Percentiles rank a stretch among this genome's conserved stretches.
phyloP scores from a whole-genome alignment of 306 rosid species.

The Fragaria vesca region DNA sequence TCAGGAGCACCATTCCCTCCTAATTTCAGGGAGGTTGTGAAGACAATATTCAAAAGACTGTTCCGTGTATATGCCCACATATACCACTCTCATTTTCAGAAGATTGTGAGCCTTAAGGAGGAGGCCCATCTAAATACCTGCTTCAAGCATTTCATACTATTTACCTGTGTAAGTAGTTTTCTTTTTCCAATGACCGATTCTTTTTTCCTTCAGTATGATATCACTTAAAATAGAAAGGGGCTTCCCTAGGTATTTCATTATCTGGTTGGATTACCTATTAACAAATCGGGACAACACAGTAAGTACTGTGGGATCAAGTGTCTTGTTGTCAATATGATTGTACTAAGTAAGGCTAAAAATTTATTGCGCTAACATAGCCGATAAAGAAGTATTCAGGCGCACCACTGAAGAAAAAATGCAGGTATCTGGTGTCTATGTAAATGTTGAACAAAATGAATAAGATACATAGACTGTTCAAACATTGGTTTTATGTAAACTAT shows the following conservation, averaged over 20 bases:
- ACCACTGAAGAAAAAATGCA: neutral
- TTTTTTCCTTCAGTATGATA: neutral
- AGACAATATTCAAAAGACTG: slow-evolving; percentile 91
- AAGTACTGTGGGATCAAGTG: neutral
- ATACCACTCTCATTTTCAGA: slow-evolving; percentile 97
- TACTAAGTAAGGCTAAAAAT: neutral
- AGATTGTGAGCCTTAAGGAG: slow-evolving; percentile 97
- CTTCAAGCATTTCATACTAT: slow-evolving; percentile 99
- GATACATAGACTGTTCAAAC: neutral
- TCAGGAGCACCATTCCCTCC: slow-evolving; percentile 91
- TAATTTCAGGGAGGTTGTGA: slow-evolving; percentile 95
- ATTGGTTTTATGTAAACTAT: neutral
- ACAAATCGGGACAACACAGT: neutral
- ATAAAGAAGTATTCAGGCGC: neutral
- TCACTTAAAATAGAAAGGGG: neutral
- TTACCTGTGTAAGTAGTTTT: slow-evolving; percentile 77
- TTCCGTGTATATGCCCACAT: slow-evolving; percentile 99
- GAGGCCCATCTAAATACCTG: slow-evolving; percentile 99
- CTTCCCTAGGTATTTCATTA: neutral
- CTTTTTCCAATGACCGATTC: neutral
- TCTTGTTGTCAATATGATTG: neutral
- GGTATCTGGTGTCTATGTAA: neutral
- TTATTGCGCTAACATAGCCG: neutral
- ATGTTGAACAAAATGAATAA: neutral
- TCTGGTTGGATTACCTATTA: neutral